Evolutionary conservation across 148 eudicot genomes (phyloP).

Genomic region (Fallopia convolvulus): DNA sequence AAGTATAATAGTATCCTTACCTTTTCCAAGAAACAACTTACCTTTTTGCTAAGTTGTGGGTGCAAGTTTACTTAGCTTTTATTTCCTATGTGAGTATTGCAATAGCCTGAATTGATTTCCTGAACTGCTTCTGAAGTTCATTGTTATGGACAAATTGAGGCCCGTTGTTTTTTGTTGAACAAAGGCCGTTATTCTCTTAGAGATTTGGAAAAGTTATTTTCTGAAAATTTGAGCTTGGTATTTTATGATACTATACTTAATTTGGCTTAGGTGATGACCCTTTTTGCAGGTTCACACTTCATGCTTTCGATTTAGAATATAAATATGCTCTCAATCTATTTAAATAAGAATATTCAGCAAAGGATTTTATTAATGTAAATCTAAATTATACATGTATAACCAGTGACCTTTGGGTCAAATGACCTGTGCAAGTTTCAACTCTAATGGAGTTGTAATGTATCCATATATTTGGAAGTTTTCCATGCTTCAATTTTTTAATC

Average conservation of each 20-base stretch:
- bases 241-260: background rate
- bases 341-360: background rate
- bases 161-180: background rate
- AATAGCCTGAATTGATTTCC: background rate
- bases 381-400: background rate
- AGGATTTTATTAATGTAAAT: background rate
- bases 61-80: background rate
- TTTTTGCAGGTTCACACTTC: background rate
- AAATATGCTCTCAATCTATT: background rate
- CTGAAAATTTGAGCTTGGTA: background rate
- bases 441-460: background rate
- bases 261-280: background rate
- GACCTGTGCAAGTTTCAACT: background rate
- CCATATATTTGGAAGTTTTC: background rate
- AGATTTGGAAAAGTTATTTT: background rate
- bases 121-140: background rate
- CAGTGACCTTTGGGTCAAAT: background rate
- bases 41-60: background rate
- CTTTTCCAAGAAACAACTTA: background rate
- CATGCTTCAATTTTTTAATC: background rate
- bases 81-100: background rate
- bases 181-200: background rate
- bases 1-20: conserved; percentile 15
- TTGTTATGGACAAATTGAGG: background rate
- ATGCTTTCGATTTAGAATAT: background rate